Conservation (phyloP, 345 rosid genomes). For the Brassica juncea region DNA sequence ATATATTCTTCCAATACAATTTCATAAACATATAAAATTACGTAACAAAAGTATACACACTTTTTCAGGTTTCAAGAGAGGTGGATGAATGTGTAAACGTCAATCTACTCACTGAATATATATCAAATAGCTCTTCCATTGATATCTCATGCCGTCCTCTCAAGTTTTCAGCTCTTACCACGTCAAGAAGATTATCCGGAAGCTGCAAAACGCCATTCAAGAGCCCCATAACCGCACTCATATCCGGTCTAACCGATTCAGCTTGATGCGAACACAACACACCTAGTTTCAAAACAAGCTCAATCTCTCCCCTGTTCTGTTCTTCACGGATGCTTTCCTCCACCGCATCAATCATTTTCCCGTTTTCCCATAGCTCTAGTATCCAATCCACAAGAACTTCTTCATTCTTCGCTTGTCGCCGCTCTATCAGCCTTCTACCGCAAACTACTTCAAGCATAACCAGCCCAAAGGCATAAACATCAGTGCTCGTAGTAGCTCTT, state of each 20-base stretch:
- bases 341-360: conserved; percentile 26
- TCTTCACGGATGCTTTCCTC: conserved; percentile 31
- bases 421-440: conserved; percentile 45
- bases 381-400: conserved; percentile 40
- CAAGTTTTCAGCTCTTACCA: neutral
- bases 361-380: conserved; percentile 33
- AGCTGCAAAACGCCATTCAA: conserved; percentile 21
- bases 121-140: conserved; percentile 1
- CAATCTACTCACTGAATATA: neutral
- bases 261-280: conserved; percentile 31
- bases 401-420: neutral
- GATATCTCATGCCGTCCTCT: neutral
- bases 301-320: neutral
- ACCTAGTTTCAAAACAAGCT: conserved; percentile 40
- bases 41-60: no score
- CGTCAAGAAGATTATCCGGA: conserved; percentile 20
- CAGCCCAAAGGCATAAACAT: conserved; percentile 45
- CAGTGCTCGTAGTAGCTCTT: conserved; percentile 40
- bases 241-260: conserved; percentile 30
- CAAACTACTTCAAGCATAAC: conserved; percentile 26
- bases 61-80: conserved; percentile 9
- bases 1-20: no score
- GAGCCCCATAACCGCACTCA: conserved; percentile 24
- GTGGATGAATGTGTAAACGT: conserved; percentile 14
- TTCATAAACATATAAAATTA: no score